These are phyloP conservation scores for Besnoitia besnoiti DNA, from an alignment of 169 alveolate species.

Conservation along the genomic window DNA sequence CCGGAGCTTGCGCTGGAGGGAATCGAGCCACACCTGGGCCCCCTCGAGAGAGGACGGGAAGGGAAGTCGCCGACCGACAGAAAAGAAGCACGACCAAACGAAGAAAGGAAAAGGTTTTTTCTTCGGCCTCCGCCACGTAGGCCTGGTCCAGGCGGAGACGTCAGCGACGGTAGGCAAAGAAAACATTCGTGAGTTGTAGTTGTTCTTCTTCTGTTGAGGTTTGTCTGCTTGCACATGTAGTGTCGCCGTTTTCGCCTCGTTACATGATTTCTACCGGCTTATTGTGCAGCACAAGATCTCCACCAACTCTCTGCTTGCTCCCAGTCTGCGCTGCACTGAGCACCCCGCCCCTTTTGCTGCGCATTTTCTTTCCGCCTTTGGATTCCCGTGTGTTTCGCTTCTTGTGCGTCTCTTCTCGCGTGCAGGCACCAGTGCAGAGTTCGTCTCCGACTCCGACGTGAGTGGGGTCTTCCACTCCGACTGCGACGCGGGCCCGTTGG, in stretches of 20 bases:
- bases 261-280: background rate
- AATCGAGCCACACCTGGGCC: too few relatives aligned
- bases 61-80: background rate
- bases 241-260: too few relatives aligned
- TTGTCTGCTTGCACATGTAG: too few relatives aligned
- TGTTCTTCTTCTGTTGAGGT: too few relatives aligned
- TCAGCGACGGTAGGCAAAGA: background rate
- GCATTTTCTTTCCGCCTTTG: background rate
- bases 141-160: background rate
- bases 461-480: background rate
- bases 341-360: background rate
- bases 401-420: background rate
- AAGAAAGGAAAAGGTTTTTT: background rate
- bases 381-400: background rate
- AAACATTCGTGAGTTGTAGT: too few relatives aligned
- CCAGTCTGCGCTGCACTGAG: background rate
- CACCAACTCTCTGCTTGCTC: background rate
- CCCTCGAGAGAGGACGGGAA: background rate
- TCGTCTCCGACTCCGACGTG: constrained; percentile 38
- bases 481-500: background rate
- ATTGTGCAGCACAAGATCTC: background rate
- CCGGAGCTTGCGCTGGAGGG: too few relatives aligned
- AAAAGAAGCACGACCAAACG: background rate
- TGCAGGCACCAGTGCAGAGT: background rate
- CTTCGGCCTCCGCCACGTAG: background rate